Evolutionary conservation across 345 rosid species (phyloP).

Genomic region (Ailanthus altissimus): DNA sequence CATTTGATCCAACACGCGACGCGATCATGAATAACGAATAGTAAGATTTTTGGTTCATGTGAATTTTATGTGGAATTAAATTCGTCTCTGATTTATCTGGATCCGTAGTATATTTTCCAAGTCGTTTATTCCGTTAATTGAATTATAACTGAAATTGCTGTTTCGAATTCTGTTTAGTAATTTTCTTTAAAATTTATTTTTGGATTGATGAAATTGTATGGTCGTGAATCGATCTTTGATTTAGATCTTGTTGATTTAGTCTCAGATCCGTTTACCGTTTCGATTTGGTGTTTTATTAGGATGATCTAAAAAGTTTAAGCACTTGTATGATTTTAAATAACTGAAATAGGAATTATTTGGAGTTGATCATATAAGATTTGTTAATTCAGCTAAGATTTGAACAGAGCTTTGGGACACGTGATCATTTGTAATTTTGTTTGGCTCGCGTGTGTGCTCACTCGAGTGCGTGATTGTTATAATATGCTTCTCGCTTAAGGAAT

Average conservation of each 20-base stretch:
- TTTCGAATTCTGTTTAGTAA: background rate
- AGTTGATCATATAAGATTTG: background rate
- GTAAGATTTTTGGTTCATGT: slow-evolving; percentile 42
- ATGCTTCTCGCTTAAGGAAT: background rate
- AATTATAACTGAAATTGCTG: background rate
- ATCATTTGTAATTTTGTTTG: background rate
- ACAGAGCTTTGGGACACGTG: too few species aligned
- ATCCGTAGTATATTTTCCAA: background rate
- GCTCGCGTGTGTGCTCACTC: background rate
- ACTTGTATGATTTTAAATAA: background rate
- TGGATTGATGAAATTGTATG: background rate
- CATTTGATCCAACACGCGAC: slow-evolving; percentile 16
- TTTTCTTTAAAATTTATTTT: background rate
- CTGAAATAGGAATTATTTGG: background rate
- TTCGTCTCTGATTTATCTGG: background rate
- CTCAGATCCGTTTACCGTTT: slow-evolving; percentile 31
- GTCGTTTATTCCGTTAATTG: background rate
- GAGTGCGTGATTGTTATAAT: background rate
- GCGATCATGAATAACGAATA: slow-evolving; percentile 91
- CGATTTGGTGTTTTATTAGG: background rate
- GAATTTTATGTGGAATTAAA: background rate
- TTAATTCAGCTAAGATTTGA: slow-evolving; percentile 7
- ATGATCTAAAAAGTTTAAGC: background rate
- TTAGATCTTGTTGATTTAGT: slow-evolving; percentile 34
- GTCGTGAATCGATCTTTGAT: slow-evolving; percentile 8